phyloP scores from a whole-genome alignment of 2,329 filamentous ascomycete genomes.

The Claviceps capensis region DNA sequence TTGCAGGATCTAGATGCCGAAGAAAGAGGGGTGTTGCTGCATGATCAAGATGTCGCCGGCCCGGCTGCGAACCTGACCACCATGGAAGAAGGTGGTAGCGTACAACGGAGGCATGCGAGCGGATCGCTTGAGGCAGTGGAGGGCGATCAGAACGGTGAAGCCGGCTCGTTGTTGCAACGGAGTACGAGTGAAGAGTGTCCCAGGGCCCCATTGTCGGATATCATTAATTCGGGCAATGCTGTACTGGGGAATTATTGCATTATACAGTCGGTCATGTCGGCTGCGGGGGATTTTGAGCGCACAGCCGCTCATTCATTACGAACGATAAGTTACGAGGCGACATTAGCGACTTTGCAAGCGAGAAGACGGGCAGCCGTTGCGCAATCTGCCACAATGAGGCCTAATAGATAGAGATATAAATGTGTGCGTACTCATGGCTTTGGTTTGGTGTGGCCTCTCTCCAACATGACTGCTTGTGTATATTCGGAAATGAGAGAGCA shows the following conservation, averaged over 20 bases:
- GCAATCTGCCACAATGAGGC: constrained; percentile 7
- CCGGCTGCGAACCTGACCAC: constrained; percentile 16
- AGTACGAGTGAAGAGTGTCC: constrained; percentile 16
- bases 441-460: too few species aligned
- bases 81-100: constrained; percentile 25
- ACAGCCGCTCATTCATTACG: constrained; percentile 38
- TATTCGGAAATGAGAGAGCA: neutral
- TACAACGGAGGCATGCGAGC: constrained; percentile 29
- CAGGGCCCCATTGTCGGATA: constrained; percentile 29
- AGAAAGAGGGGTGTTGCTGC: constrained; percentile 33
- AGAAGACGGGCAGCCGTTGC: constrained; percentile 23
- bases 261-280: constrained; percentile 32
- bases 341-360: constrained; percentile 37
- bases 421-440: neutral
- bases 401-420: constrained; percentile 9
- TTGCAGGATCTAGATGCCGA: constrained; percentile 42
- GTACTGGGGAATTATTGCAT: constrained; percentile 41
- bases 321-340: constrained; percentile 40
- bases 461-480: neutral
- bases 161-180: constrained; percentile 15
- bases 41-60: constrained; percentile 6
- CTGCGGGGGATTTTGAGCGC: constrained; percentile 31
- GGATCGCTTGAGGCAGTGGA: constrained; percentile 12
- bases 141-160: constrained; percentile 14
- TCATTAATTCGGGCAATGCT: constrained; percentile 41